Percentiles rank a stretch among this genome's conserved stretches.
Evolutionary conservation across 345 rosid species (phyloP).

Genomic region (Arabidopsis arenosa): DNA sequence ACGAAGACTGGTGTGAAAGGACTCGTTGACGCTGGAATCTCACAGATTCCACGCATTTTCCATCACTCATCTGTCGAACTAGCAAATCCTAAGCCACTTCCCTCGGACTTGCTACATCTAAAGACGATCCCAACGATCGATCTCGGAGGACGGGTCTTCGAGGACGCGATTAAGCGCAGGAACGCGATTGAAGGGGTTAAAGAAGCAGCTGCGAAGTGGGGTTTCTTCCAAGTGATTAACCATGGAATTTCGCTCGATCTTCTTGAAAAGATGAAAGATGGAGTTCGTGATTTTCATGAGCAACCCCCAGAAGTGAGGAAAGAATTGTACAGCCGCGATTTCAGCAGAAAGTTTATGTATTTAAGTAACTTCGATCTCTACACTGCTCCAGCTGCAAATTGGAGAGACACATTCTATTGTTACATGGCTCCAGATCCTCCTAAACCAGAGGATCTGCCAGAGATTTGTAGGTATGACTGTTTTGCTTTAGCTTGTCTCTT

Average conservation of each 20-base stretch:
- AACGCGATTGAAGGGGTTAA: conserved; percentile 3
- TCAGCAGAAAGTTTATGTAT: conserved; percentile 10
- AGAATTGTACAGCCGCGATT: conserved; percentile 33
- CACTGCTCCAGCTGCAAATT: conserved; percentile 37
- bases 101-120: conserved; percentile 4
- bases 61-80: conserved; percentile 18
- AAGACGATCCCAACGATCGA: conserved; percentile 40
- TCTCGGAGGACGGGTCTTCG: conserved; percentile 17
- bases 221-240: conserved; percentile 44
- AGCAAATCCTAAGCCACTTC: conserved; percentile 8
- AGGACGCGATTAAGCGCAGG: not conserved
- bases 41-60: conserved; percentile 45
- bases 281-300: conserved; percentile 42
- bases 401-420: conserved; percentile 49
- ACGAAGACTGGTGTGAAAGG: conserved; percentile 49
- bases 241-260: conserved; percentile 38
- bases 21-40: conserved; percentile 41
- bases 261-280: conserved; percentile 33
- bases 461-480: conserved; percentile 36
- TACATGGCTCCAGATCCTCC: conserved; percentile 47
- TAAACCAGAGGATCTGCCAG: conserved; percentile 44
- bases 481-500: not conserved
- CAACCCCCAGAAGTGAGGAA: conserved; percentile 33
- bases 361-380: conserved; percentile 49
- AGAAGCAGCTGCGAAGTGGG: conserved; percentile 43